Base-by-base conservation (phyloP, 768 basidiomycete genomes). In the Phaeotremella skinneri region DNA sequence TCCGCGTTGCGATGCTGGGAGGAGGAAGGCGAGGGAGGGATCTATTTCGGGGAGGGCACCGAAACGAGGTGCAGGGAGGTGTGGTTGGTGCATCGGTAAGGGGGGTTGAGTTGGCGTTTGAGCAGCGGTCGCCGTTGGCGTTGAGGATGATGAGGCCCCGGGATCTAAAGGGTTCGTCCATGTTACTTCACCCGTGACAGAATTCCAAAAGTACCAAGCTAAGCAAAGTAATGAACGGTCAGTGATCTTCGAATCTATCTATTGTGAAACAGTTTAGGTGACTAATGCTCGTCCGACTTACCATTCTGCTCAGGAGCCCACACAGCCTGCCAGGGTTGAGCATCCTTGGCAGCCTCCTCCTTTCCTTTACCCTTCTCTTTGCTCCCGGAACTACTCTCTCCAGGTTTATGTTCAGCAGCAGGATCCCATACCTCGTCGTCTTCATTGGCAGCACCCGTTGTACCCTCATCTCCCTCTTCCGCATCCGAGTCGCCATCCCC, bases 141-240 rank as follows among this genome's bases (percentile, higher is more conserved):
- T 2, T 48, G 61, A 6, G 14, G 61, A 48, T 23, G 56, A 39
- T 3, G 63, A 32, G 14, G 63, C 7, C 3, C 62, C 16, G 2
- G 70, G 63, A 25, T 63, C 64, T 14, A 76, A 61, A 16, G 75
- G 75, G 51, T 76, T 76, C 45, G 67, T 71, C 75, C 75, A 76
- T 59, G 74, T 72, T 9, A 72, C 70, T 55, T 69, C 72, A 54
- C 69, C 66, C 17, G 72, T 71, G 9, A 54, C 52, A 14, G 70
- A 58, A 54, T 76, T 76, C 75, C 75, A 76, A 55, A 76, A 76
- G 58, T 76, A 76, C 63, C 72, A 76, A 1, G 75, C 75, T 76
- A 45, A 13, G 17, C 2, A 64, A 48, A 39, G 3, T n/a, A 11
- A 39, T 25, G 13, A 39, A 7, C 2, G 13, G 41, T n/a, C 26